These are phyloP conservation scores for Buxus sempervirens DNA, from an alignment of 164 flowering plant genomes.

Conservation along the genomic window DNA sequence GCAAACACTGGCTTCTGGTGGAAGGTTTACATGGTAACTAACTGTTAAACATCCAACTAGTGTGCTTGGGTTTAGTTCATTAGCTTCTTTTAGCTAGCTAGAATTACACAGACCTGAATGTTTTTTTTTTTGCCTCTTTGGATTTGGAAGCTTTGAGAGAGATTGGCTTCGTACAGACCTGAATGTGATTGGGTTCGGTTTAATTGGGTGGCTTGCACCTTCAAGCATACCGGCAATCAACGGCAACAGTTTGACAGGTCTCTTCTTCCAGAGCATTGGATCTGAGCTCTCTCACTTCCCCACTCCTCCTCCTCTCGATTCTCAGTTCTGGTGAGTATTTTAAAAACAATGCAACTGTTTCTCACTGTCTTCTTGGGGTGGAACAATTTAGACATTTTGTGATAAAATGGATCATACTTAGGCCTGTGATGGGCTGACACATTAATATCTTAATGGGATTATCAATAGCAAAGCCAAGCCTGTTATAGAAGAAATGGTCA, in stretches of 20 bases:
- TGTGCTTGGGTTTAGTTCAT: no score
- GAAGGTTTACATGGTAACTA: constrained; percentile 61
- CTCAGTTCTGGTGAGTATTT: constrained; percentile 66
- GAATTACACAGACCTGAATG: not conserved
- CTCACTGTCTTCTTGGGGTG: no score
- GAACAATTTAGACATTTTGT: no score
- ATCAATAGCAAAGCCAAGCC: no score
- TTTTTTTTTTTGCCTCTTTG: no score
- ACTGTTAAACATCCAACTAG: not conserved
- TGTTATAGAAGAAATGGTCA: no score
- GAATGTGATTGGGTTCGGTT: constrained; percentile 87
- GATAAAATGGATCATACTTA: no score
- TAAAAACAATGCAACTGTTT: no score
- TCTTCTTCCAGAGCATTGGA: constrained; percentile 91
- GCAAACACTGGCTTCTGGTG: constrained; percentile 43
- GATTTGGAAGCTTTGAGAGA: constrained; percentile 59
- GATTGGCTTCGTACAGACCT: constrained; percentile 81
- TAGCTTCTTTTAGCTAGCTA: not conserved
- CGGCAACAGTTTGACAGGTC: constrained; percentile 87
- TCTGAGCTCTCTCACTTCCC: constrained; percentile 88
- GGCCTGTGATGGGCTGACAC: no score
- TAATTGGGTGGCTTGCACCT: constrained; percentile 95
- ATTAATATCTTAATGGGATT: no score
- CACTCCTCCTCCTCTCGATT: constrained; percentile 69
- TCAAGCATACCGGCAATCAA: constrained; percentile 82